Percentiles rank a stretch among this genome's conserved stretches.
These are phyloP conservation scores for Hypocreales sp. DNA, from an alignment of 2,329 filamentous ascomycete species.

Conservation along the genomic window DNA sequence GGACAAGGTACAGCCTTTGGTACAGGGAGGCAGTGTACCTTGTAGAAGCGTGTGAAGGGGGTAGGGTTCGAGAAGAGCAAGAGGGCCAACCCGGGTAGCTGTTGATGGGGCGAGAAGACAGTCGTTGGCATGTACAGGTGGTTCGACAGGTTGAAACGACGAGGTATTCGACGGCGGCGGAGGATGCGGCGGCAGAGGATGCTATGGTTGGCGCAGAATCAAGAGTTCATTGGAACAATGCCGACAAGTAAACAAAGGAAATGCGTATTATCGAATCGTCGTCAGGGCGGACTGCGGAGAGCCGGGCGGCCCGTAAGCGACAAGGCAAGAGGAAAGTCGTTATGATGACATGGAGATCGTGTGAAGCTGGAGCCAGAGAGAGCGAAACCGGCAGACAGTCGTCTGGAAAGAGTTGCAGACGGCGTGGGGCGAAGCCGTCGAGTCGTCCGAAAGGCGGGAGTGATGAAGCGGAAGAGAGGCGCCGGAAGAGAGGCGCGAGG, in stretches of 20 bases:
- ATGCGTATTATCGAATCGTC: conserved; percentile 16
- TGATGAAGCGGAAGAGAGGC: too few relatives aligned
- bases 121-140: conserved; percentile 1
- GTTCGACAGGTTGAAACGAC: conserved; percentile 6
- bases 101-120: too few relatives aligned
- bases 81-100: too few relatives aligned
- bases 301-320: conserved; percentile 14
- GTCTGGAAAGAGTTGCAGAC: conserved; percentile 7
- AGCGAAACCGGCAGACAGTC: too few relatives aligned
- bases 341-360: conserved; percentile 27
- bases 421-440: conserved; percentile 15
- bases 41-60: too few relatives aligned
- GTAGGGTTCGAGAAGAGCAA: too few relatives aligned
- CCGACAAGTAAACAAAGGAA: conserved; percentile 19
- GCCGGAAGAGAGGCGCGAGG: background rate
- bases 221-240: conserved; percentile 25
- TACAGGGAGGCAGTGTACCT: too few relatives aligned
- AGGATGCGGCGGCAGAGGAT: too few relatives aligned
- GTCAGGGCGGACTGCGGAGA: conserved; percentile 13
- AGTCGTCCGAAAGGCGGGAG: background rate
- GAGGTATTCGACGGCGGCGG: conserved; percentile 8
- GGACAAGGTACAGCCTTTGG: too few relatives aligned
- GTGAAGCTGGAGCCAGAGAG: too few relatives aligned
- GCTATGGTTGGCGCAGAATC: conserved; percentile 18
- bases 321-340: conserved; percentile 21